Evolutionary conservation across 495 filamentous ascomycete species (phyloP).

Genomic region (Pseudoneurospora amorphoporcata): DNA sequence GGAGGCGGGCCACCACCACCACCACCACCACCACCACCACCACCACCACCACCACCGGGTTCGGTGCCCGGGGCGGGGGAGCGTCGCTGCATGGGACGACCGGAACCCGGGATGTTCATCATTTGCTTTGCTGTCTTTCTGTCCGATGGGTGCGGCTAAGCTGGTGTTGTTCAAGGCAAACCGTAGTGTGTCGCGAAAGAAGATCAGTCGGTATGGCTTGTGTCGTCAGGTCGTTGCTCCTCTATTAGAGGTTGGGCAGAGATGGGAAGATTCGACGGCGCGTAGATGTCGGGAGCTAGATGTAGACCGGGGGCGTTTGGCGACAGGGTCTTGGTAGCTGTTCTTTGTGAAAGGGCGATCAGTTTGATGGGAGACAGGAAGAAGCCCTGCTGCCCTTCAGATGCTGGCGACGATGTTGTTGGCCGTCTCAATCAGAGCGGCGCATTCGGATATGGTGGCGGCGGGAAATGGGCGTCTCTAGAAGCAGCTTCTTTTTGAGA

Average conservation of each 20-base stretch:
- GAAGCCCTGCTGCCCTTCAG: background rate
- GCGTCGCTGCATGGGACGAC: conserved; percentile 36
- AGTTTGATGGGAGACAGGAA: background rate
- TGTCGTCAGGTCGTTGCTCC: background rate
- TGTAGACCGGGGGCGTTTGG: background rate
- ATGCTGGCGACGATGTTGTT: background rate
- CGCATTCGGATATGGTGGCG: background rate
- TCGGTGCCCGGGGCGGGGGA: conserved; percentile 35
- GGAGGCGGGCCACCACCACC: conserved; percentile 18
- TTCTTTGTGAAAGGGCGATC: background rate
- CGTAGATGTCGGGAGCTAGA: background rate
- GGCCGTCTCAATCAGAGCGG: background rate
- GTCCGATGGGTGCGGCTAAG: background rate
- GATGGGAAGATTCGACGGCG: background rate
- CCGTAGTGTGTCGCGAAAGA: background rate
- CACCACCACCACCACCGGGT: conserved; percentile 13
- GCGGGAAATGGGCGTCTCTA: background rate
- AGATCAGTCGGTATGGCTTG: background rate
- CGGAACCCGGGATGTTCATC: conserved; percentile 31
- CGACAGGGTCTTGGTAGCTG: background rate
- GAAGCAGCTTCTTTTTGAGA: background rate
- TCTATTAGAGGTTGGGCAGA: background rate
- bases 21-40: conserved; percentile 7
- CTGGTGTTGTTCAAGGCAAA: background rate
- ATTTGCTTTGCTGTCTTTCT: background rate